Evolutionary conservation across 176 grass and related monocot species (phyloP).

Genomic region (Chloris gayana): DNA sequence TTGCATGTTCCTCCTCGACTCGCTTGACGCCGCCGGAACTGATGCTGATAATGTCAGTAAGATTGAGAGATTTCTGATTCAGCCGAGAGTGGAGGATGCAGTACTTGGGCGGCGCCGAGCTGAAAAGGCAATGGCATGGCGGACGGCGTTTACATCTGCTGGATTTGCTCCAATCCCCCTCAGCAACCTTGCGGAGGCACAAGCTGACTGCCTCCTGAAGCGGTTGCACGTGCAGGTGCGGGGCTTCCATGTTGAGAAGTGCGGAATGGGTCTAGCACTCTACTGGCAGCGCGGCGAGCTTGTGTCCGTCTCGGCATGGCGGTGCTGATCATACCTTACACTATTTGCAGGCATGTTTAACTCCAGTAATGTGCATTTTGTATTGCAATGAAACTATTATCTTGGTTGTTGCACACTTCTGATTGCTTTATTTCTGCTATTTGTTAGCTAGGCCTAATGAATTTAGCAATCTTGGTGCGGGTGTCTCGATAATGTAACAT

Average conservation of each 20-base stretch:
- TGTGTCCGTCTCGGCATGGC: slow-evolving; percentile 78
- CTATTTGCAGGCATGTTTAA: slow-evolving; percentile 46
- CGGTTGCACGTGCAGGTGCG: slow-evolving; percentile 64
- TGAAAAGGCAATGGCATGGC: slow-evolving; percentile 51
- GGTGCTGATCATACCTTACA: slow-evolving; percentile 58
- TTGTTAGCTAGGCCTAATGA: slow-evolving; percentile 27
- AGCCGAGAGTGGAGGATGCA: slow-evolving; percentile 52
- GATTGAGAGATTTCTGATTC: slow-evolving; percentile 63
- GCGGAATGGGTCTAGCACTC: slow-evolving; percentile 54
- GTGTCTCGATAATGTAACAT: slow-evolving; percentile 23
- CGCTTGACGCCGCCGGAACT: slow-evolving; percentile 56
- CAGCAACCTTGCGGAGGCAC: slow-evolving; percentile 65
- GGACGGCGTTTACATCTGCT: slow-evolving; percentile 45
- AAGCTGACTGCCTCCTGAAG: slow-evolving; percentile 68
- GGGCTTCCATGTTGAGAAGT: slow-evolving; percentile 69
- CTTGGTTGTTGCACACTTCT: slow-evolving; percentile 28
- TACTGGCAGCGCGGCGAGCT: slow-evolving; percentile 80
- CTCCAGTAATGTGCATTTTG: slow-evolving; percentile 36
- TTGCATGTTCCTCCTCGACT: slow-evolving; percentile 62
- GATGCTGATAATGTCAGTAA: slow-evolving; percentile 45
- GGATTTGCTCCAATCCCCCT: slow-evolving; percentile 54
- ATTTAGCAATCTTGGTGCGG: slow-evolving; percentile 33
- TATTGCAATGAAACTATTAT: slow-evolving; percentile 32
- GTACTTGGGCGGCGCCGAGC: slow-evolving; percentile 47
- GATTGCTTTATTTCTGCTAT: slow-evolving; percentile 20